Conservation (phyloP, 129 eudicot species). For the Kitagawia praeruptora region DNA sequence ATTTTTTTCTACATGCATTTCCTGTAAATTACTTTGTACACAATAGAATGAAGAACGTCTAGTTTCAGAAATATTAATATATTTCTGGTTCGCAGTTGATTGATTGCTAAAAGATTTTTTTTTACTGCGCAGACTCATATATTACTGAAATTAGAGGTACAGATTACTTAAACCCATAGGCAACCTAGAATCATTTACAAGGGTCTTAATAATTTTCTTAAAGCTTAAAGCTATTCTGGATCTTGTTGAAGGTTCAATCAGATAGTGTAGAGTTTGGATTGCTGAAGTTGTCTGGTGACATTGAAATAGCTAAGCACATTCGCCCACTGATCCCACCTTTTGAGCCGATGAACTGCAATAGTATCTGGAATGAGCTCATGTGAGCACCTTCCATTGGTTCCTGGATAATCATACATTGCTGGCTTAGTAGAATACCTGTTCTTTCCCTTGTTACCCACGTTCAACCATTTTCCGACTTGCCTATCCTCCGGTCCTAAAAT, state of each 20-base stretch:
- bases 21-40: too few species aligned
- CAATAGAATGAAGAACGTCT: too few species aligned
- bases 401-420: slow-evolving; percentile 77
- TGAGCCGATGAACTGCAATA: slow-evolving; percentile 60
- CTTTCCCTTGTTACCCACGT: slow-evolving; percentile 39
- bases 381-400: slow-evolving; percentile 66
- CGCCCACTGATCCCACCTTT: slow-evolving; percentile 77
- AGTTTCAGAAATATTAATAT: too few species aligned
- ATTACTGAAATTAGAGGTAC: too few species aligned
- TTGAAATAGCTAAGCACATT: slow-evolving; percentile 52
- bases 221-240: background rate
- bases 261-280: slow-evolving; percentile 29
- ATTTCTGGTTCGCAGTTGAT: too few species aligned
- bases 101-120: too few species aligned
- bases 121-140: too few species aligned
- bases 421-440: slow-evolving; percentile 70
- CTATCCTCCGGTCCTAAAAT: slow-evolving; percentile 64
- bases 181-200: too few species aligned
- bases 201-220: background rate
- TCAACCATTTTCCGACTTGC: slow-evolving; percentile 59
- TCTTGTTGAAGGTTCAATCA: background rate
- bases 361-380: slow-evolving; percentile 64
- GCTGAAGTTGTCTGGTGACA: slow-evolving; percentile 38
- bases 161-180: too few species aligned
- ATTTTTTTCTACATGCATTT: too few species aligned